Evolutionary conservation across 164 flowering plant genomes (phyloP).

Genomic region (Cinnamomum micranthum): DNA sequence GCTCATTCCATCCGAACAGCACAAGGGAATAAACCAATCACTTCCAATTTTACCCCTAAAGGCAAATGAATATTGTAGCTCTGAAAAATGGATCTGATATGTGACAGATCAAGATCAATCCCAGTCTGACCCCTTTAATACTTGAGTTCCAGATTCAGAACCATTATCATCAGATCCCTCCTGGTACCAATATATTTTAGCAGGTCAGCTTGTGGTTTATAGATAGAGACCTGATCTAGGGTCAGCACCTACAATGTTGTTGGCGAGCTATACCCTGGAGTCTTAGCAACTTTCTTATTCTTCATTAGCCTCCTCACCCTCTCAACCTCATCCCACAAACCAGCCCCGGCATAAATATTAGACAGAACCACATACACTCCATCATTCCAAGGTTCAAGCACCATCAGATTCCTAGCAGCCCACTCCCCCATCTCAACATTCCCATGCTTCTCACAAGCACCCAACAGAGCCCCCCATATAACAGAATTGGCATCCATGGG

Average conservation of each 20-base stretch:
- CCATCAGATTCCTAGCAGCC: conserved; percentile 49
- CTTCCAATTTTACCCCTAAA: no score
- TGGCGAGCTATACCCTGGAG: conserved; percentile 24
- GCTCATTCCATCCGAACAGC: no score
- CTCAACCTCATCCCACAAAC: conserved; percentile 57
- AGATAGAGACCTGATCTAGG: neutral
- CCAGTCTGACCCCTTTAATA: no score
- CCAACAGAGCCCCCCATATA: conserved; percentile 57
- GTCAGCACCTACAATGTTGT: neutral
- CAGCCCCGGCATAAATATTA: conserved; percentile 56
- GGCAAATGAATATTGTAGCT: no score
- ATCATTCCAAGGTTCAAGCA: conserved; percentile 66
- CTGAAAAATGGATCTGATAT: no score
- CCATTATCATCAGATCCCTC: no score
- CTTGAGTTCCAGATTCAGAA: no score
- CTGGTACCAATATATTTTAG: no score
- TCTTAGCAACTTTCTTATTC: conserved; percentile 37
- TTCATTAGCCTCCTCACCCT: conserved; percentile 45
- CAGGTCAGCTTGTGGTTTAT: no score
- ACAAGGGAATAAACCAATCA: no score
- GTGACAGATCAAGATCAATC: no score
- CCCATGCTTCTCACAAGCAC: conserved; percentile 56
- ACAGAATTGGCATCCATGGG: conserved; percentile 50
- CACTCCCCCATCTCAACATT: conserved; percentile 56
- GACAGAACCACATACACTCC: conserved; percentile 65